phyloP scores from a whole-genome alignment of 345 rosid genomes.

The Turritis glabra region DNA sequence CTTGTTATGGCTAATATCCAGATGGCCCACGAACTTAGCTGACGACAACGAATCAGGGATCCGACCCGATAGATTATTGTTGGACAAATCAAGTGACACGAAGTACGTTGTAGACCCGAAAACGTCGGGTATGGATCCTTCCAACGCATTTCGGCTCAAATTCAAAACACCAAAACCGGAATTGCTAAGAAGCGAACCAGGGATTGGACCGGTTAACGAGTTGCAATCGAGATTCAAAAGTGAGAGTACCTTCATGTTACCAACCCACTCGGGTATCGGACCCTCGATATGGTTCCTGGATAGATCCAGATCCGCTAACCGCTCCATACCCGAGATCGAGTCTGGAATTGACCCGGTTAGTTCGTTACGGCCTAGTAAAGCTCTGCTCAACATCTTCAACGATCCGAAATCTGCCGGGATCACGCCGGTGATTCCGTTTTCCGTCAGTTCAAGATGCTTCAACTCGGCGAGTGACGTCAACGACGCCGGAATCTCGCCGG shows the following conservation, averaged over 20 bases:
- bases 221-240: conserved; percentile 71
- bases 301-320: conserved; percentile 87
- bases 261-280: conserved; percentile 60
- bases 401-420: conserved; percentile 71
- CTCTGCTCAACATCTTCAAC: conserved; percentile 79
- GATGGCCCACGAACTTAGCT: conserved; percentile 66
- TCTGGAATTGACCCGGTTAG: conserved; percentile 68
- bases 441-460: conserved; percentile 74
- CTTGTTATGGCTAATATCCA: conserved; percentile 87
- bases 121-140: conserved; percentile 77
- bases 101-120: conserved; percentile 71
- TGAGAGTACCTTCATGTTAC: conserved; percentile 77
- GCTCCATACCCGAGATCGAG: conserved; percentile 56
- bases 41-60: conserved; percentile 66
- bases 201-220: conserved; percentile 59
- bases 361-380: conserved; percentile 66
- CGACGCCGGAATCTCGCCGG: conserved; percentile 66
- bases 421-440: conserved; percentile 61
- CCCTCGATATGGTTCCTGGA: conserved; percentile 68
- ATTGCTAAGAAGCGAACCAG: conserved; percentile 52
- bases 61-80: conserved; percentile 64
- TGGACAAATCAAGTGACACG: conserved; percentile 76
- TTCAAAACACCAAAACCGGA: conserved; percentile 68
- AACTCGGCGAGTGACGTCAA: conserved; percentile 57
- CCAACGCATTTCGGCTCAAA: conserved; percentile 72